Percentiles rank a stretch among this genome's conserved stretches.
phyloP scores from a whole-genome alignment of 2,329 filamentous ascomycete genomes.

The Pyrenophora teres region DNA sequence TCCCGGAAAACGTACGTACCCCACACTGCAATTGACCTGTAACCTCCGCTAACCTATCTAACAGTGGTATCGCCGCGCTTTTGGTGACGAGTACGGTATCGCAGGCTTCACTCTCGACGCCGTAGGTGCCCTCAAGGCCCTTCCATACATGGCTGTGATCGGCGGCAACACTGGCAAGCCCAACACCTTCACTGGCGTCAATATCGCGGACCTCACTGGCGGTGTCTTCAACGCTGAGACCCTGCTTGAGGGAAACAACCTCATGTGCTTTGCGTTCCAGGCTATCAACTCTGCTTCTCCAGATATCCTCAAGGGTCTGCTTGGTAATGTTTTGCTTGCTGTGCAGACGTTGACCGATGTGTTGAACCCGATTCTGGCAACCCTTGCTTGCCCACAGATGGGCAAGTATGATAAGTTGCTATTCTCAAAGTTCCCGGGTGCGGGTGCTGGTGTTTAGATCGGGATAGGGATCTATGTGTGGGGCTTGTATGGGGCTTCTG shows the following conservation, averaged over 20 bases:
- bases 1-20: slow-evolving; percentile 27
- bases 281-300: slow-evolving; percentile 19
- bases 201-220: slow-evolving; percentile 23
- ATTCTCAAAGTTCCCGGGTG: slow-evolving; percentile 24
- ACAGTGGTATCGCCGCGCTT: slow-evolving; percentile 15
- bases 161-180: slow-evolving; percentile 28
- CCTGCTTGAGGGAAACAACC: slow-evolving; percentile 25
- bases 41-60: slow-evolving; percentile 10
- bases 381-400: slow-evolving; percentile 21
- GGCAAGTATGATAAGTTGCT: slow-evolving; percentile 19
- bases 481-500: too few species aligned
- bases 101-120: not conserved
- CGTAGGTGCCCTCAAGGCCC: slow-evolving; percentile 19
- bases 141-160: slow-evolving; percentile 16
- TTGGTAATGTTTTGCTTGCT: slow-evolving; percentile 19
- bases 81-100: slow-evolving; percentile 17
- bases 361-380: slow-evolving; percentile 16
- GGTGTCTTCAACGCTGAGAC: slow-evolving; percentile 21
- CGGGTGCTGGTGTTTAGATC: too few species aligned
- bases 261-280: slow-evolving; percentile 24
- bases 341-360: slow-evolving; percentile 22
- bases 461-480: too few species aligned
- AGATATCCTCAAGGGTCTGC: slow-evolving; percentile 19
- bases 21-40: not conserved
- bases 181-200: slow-evolving; percentile 24